These are phyloP conservation scores for Cyamopsis tetragonoloba DNA, from an alignment of 306 rosid species.

Conservation along the genomic window DNA sequence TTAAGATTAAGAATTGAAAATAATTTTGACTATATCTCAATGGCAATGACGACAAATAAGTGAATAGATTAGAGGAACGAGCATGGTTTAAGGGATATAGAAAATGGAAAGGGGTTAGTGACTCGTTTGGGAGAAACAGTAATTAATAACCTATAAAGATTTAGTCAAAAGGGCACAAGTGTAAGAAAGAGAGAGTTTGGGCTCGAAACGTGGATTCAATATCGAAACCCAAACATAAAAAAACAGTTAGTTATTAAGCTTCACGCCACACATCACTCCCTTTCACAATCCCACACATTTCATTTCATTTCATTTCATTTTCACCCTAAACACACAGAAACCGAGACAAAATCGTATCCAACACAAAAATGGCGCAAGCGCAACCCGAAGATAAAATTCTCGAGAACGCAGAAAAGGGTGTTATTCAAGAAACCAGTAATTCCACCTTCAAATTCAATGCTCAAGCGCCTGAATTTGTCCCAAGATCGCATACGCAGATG, in stretches of 20 bases:
- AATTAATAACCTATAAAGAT: conserved; percentile 40
- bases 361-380: conserved; percentile 49
- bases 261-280: conserved; percentile 1
- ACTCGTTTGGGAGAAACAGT: conserved; percentile 3
- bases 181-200: conserved; percentile 26
- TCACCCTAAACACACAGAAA: not conserved
- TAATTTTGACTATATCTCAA: not conserved
- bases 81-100: conserved; percentile 21
- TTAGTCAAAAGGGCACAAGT: conserved; percentile 31
- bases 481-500: conserved; percentile 65
- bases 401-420: conserved; percentile 29
- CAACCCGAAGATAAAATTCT: conserved; percentile 39
- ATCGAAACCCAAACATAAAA: conserved; percentile 18
- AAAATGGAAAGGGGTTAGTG: not conserved
- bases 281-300: not conserved
- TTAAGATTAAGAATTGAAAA: not conserved
- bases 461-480: conserved; percentile 94
- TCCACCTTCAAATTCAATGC: conserved; percentile 74
- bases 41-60: not conserved
- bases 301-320: too few relatives aligned
- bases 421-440: conserved; percentile 28
- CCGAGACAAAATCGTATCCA: not conserved
- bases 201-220: conserved; percentile 54
- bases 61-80: conserved; percentile 8
- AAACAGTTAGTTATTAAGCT: conserved; percentile 42